Base-by-base conservation (phyloP, 768 basidiomycete species). In the Collybia sordida region DNA sequence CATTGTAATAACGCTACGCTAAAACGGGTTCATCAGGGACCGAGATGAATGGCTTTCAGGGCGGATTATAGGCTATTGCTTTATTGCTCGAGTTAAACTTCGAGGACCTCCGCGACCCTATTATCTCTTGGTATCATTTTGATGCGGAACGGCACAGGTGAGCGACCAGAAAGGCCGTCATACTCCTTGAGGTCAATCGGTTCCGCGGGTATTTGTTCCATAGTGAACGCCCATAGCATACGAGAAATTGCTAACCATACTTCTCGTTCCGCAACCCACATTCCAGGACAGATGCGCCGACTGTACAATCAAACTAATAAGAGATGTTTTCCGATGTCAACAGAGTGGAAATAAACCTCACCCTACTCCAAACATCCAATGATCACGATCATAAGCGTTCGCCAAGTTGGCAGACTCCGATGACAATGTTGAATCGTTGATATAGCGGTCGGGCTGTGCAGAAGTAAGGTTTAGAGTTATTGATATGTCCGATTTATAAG, bases 331-430 rank as follows among this genome's bases (percentile, higher is more conserved):
- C 25, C 17, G 15, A 28, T 17, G n/a, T 28, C 19, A 11, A 34
- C 8, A 27, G 22, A 51, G 25, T 7, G 8, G n/a, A 34, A 6
- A 15, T 49, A 35, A 51, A 5, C 2, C 53, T 27, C 54, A 79
- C 77, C 77, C 78, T 1, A 62, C 75, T 14, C 78, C 78, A 45
- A 77, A 79, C 59, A 70, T 69, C 78, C 78, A 79, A 48, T 79
- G 74, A 51, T 79, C 78, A 31, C 77, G 70, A 44, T 79, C 64
- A 53, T 65, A 64, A 6, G 74, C 64, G 51, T 79, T 64, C 1
- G 67, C 39, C 19, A 72, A 58, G 34, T 75, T 73, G 14, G 74
- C 72, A 2, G 75, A 77, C 47, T 78, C 75, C 1, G 72, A 70
- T 17, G 68, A 69, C 15, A 65, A 60, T 7, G 64, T 64, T 0